These are phyloP conservation scores for Amyloporia xantha DNA, from an alignment of 768 basidiomycete genomes.

Conservation along the genomic window DNA sequence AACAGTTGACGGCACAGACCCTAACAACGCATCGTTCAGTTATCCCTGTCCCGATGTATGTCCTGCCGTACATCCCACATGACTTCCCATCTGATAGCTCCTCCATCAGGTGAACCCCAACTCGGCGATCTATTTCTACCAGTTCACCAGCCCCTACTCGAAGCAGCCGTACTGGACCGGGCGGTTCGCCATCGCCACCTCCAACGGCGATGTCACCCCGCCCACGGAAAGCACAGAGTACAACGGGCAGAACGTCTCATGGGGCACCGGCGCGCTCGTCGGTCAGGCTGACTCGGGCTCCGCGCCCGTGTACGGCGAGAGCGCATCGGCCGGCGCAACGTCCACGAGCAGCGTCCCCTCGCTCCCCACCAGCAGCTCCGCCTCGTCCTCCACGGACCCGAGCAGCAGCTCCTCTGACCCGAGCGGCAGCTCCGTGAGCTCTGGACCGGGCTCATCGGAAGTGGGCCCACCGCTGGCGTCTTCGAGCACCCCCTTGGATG, in stretches of 20 bases:
- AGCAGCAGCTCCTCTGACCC: background rate
- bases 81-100: constrained; percentile 1
- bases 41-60: constrained; percentile 65
- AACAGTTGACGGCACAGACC: constrained; percentile 56
- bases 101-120: constrained; percentile 48
- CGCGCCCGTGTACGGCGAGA: constrained; percentile 15
- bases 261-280: constrained; percentile 57
- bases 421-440: background rate
- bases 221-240: constrained; percentile 52
- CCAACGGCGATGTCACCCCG: constrained; percentile 37
- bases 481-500: background rate
- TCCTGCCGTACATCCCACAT: background rate
- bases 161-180: constrained; percentile 54
- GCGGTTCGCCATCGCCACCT: constrained; percentile 65
- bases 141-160: constrained; percentile 48
- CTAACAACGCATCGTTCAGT: constrained; percentile 35
- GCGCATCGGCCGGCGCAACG: constrained; percentile 5
- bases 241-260: constrained; percentile 40
- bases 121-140: constrained; percentile 75
- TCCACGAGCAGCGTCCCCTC: constrained; percentile 6
- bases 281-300: constrained; percentile 32
- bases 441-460: background rate
- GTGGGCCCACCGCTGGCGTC: background rate
- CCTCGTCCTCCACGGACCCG: too few relatives aligned
- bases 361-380: background rate